Conservation (phyloP, 2,329 filamentous ascomycete species). For the Colletotrichum horii region DNA sequence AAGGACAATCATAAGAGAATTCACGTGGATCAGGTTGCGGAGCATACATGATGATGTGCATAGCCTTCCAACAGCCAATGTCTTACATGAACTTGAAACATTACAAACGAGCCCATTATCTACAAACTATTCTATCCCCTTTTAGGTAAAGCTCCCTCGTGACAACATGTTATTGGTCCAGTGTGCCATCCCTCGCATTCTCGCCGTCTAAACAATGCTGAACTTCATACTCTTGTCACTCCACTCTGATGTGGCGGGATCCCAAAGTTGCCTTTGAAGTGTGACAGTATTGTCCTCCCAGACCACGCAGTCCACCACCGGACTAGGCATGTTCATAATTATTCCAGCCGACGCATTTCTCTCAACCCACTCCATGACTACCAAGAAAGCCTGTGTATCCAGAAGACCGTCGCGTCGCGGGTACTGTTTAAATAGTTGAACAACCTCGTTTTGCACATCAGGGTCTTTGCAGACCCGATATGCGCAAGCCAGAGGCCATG, state of each 20-base stretch:
- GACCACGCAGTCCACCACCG: neutral
- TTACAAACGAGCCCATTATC: neutral
- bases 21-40: neutral
- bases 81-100: neutral
- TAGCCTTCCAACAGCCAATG: neutral
- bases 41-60: neutral
- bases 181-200: neutral
- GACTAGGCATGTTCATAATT: neutral
- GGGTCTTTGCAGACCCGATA: slow-evolving; percentile 43
- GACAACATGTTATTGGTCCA: neutral
- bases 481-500: slow-evolving; percentile 45
- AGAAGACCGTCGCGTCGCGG: slow-evolving; percentile 49
- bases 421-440: slow-evolving; percentile 42
- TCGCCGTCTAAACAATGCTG: neutral
- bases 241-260: neutral
- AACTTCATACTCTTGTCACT: neutral
- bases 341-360: neutral
- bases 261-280: neutral
- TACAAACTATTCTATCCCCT: neutral
- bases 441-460: slow-evolving; percentile 41
- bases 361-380: neutral
- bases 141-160: neutral
- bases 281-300: neutral
- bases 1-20: neutral
- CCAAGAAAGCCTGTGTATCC: slow-evolving; percentile 44